Percentiles rank a stretch among this genome's conserved stretches.
phyloP scores from a whole-genome alignment of 2,329 filamentous ascomycete genomes.

The Xylariaceae sp. region DNA sequence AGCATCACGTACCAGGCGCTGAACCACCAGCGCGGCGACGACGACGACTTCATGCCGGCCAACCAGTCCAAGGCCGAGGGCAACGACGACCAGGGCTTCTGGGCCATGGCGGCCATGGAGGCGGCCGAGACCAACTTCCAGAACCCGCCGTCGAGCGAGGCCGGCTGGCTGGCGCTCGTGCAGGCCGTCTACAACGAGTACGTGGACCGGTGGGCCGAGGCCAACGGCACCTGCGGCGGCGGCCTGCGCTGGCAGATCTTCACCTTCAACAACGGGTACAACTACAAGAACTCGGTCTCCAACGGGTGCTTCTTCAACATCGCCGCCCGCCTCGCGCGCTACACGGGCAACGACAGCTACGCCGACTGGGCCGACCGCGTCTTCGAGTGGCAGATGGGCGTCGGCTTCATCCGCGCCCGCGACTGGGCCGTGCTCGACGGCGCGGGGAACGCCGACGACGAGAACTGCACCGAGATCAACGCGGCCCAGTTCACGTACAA shows the following conservation, averaged over 20 bases:
- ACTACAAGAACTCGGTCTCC: conserved; percentile 62
- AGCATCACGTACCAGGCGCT: conserved; percentile 51
- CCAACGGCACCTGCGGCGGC: conserved; percentile 51
- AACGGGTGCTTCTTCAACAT: conserved; percentile 66
- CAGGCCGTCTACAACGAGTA: conserved; percentile 79
- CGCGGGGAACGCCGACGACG: conserved; percentile 27
- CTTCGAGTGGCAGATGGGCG: conserved; percentile 55
- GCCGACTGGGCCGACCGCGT: conserved; percentile 64
- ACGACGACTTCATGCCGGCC: conserved; percentile 57
- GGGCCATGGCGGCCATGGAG: conserved; percentile 74
- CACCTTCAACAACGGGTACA: conserved; percentile 63
- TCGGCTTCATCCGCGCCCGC: conserved; percentile 46
- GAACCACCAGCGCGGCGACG: conserved; percentile 50
- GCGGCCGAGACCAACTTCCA: conserved; percentile 72
- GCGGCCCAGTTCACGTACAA: conserved; percentile 63
- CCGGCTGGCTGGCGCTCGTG: conserved; percentile 70
- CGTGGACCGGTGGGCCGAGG: conserved; percentile 59
- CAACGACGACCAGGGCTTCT: conserved; percentile 77
- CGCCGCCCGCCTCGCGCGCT: conserved; percentile 65
- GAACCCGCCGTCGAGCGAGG: conserved; percentile 52
- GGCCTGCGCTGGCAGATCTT: conserved; percentile 85
- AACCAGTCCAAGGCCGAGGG: conserved; percentile 56
- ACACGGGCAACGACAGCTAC: conserved; percentile 74
- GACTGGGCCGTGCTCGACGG: conserved; percentile 52
- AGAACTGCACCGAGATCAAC: conserved; percentile 45